Percentiles rank a stretch among this genome's conserved stretches.
phyloP scores from a whole-genome alignment of 1,284 basidiomycete species.

The Cutaneotrichosporon sp. region DNA sequence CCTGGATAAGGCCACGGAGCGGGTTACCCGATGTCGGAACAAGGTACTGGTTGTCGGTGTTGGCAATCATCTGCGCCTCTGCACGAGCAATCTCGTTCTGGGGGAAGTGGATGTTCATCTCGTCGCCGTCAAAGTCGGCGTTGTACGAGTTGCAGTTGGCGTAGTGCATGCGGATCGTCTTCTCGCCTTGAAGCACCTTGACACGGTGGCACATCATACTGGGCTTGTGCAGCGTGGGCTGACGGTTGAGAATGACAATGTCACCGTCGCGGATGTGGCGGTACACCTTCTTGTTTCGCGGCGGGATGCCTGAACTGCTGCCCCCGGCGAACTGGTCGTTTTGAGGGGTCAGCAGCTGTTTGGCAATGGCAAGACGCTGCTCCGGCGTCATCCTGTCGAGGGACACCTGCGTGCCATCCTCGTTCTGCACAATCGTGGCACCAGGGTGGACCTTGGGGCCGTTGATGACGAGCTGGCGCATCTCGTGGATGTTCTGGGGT shows the following conservation, averaged over 20 bases:
- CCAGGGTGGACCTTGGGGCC: constrained; percentile 89
- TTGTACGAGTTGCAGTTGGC: constrained; percentile 99
- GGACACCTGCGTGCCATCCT: constrained; percentile 82
- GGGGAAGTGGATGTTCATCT: constrained; percentile 99
- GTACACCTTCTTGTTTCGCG: constrained; percentile 95
- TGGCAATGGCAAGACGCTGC: constrained; percentile 93
- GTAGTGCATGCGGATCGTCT: constrained; percentile 99
- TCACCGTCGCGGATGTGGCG: constrained; percentile 94
- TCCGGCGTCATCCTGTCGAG: constrained; percentile 79
- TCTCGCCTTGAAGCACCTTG: constrained; percentile 87
- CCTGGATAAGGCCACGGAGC: constrained; percentile 95
- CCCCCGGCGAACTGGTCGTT: constrained; percentile 58
- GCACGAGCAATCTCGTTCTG: constrained; percentile 82
- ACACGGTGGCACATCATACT: constrained; percentile 99
- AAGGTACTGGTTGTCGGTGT: constrained; percentile 98
- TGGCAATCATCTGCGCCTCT: constrained; percentile 89
- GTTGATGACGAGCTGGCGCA: constrained; percentile 87
- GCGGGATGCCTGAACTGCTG: constrained; percentile 55
- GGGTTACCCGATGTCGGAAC: constrained; percentile 98
- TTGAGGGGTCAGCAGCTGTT: constrained; percentile 90
- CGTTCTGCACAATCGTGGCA: constrained; percentile 89
- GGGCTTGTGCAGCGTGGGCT: constrained; percentile 99
- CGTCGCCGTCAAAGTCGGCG: constrained; percentile 99
- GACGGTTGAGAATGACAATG: constrained; percentile 92
- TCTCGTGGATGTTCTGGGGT: constrained; percentile 77